Base-by-base conservation (phyloP, 2,329 filamentous ascomycete species). In the Exophiala viscosa region DNA sequence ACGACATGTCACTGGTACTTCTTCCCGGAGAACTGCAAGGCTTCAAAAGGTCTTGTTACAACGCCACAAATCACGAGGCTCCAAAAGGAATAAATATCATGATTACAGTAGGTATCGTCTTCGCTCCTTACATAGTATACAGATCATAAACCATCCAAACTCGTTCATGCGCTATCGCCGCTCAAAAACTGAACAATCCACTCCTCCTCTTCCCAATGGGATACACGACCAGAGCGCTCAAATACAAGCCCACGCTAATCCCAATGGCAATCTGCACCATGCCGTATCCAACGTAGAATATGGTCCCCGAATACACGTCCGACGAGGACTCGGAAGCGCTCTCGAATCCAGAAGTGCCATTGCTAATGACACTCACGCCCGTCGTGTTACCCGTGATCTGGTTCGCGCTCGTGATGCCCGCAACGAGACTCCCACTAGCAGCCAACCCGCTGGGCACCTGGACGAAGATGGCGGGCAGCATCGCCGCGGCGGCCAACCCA, bases 391-490 rank as follows among this genome's bases (percentile, higher is more conserved):
- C 64, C 9, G 57, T 54, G 33, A 63, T 60, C 35, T 62, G 55
- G 23, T 63, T 54, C 0, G 82, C 81, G 2, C 74, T 77, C 8
- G 75, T 75, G 40, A 85, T 72, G 11, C 82, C 81, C 0, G 75
- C 72, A 1, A 85, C 74, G 14, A 85, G 65, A 3, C 73, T 77
- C 1, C 82, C 82, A 47, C 73, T 76, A 1, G 82, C 81, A 2
- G 81, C 78, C 2, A 85, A 69, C 1, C 82, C 81, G 1, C 75
- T 79, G 0, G 82, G 82, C 0, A 85, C 81, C 54, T 83, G 79
- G 3, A 84, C 80, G 58, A 95, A 95, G 59, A 96, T 93, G 4
- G 87, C 90, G 0, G 90, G 90, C 8, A 95, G 73, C 77, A 96
- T 88, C 1, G 88, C 86, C 0, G 89, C 88, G 0, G 89, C 90